Percentiles rank a stretch among this genome's conserved stretches.
These are phyloP conservation scores for Stentor roeselii DNA, from an alignment of 73 alveolate genomes.

Conservation along the genomic window DNA sequence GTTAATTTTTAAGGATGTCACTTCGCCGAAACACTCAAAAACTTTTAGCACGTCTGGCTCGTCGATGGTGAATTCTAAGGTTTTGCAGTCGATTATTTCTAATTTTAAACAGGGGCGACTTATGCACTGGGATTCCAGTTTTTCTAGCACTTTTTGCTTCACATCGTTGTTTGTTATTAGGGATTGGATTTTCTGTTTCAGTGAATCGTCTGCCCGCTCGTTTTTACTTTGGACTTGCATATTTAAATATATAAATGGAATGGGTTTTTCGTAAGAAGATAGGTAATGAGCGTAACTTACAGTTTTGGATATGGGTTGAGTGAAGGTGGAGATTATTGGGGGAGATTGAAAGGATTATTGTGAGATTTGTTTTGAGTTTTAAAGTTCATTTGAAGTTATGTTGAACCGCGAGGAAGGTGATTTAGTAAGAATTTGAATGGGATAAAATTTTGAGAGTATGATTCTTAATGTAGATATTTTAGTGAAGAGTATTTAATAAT, in stretches of 20 bases:
- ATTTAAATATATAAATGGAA: not conserved
- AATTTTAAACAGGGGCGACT: slow-evolving; percentile 20
- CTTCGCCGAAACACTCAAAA: slow-evolving; percentile 28
- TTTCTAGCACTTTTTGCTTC: not conserved
- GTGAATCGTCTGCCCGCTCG: not conserved
- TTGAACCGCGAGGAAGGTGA: no score
- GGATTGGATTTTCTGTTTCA: not conserved
- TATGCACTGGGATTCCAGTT: not conserved
- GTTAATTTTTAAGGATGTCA: not conserved
- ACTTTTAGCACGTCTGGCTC: slow-evolving; percentile 10
- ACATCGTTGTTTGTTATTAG: not conserved
- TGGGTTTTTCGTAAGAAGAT: no score
- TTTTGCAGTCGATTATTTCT: not conserved
- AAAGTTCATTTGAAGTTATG: no score
- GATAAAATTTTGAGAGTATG: no score
- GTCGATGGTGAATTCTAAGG: not conserved
- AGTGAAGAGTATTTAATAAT: no score
- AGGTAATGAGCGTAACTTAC: no score
- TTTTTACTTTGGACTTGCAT: slow-evolving; percentile 2
- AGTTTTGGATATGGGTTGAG: no score
- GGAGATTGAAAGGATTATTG: no score
- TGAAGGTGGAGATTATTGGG: no score
- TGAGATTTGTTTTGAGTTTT: no score
- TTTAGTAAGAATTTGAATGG: no score
- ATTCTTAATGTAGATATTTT: no score